Base-by-base conservation (phyloP, 2,329 filamentous ascomycete species). In the Alternaria arborescens region DNA sequence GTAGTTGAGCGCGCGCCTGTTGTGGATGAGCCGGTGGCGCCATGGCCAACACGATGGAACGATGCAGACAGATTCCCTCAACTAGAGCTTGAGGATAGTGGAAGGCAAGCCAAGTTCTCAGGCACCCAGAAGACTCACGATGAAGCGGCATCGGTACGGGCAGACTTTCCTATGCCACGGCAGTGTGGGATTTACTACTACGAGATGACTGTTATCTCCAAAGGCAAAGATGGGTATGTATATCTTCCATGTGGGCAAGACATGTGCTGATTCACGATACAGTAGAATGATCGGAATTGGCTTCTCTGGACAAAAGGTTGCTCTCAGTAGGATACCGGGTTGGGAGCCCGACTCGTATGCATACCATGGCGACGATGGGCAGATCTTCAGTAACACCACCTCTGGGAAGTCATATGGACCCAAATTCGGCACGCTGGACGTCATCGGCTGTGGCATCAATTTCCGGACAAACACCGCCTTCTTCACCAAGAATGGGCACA, bases 101-200 rank as follows among this genome's bases (percentile, higher is more conserved):
- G 92, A 1, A 82, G 89, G 52, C 90, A 94, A 71, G 88, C 96
- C 57, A 83, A 84, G 61, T 89, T 88, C 71, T 64, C 71, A 4
- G 87, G 87, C 22, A 77, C 82, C 11, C 81, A 82, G 41, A 87
- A 88, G 75, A 84, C 85, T 44, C 81, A 84, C 60, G 88, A 90
- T 72, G 95, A 98, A 76, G 92, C 93, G 18, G 93, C 89, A 36
- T 88, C 92, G 12, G 88, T 97, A 59, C 88, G 95, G 57, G 88
- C 94, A 28, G 91, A 99, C 77, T 85, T 93, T 76, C 87, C 89
- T 50, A 97, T 98, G 88, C 93, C 95, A 4, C 85, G 88, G 36
- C 91, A 97, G 73, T 95, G 92, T 68, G 95, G 95, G 2, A 90
- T 99, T 61, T 99, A 97, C 78, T 99, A 99, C 77, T 99, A 89